Evolutionary conservation across 2,329 filamentous ascomycete species (phyloP).

Genomic region (Hymenoscyphus fraxineus): DNA sequence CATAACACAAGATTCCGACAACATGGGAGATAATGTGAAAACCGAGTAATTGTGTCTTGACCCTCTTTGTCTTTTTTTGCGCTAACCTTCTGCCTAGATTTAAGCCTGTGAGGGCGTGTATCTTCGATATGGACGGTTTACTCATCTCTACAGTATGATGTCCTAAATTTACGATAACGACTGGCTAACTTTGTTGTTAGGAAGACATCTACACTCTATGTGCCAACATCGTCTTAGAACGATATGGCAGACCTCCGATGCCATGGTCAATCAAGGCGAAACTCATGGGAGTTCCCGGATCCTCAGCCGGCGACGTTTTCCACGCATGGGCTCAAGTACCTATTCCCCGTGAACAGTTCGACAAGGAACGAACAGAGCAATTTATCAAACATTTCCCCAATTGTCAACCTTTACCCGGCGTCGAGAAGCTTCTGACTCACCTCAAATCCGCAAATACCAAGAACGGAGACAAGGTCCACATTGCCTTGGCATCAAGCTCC

Average conservation of each 20-base stretch:
- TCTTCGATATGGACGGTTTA: constrained; percentile 99
- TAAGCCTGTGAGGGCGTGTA: constrained; percentile 79
- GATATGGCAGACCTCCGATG: constrained; percentile 69
- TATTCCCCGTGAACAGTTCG: constrained; percentile 67
- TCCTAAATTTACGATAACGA: neutral
- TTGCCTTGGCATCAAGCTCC: constrained; percentile 80
- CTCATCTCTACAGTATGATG: constrained; percentile 70
- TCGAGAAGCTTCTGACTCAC: constrained; percentile 61
- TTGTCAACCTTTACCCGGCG: constrained; percentile 75
- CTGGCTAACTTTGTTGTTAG: neutral
- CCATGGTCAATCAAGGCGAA: constrained; percentile 94
- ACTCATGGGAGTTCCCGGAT: constrained; percentile 43
- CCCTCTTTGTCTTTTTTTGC: neutral
- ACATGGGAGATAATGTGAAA: neutral
- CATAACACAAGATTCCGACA: neutral
- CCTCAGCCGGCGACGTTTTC: constrained; percentile 55
- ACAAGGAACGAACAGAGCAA: constrained; percentile 53
- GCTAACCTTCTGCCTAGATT: constrained; percentile 47
- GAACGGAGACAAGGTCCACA: constrained; percentile 47
- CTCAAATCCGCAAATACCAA: constrained; percentile 39
- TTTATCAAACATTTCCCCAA: constrained; percentile 70
- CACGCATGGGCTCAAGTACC: constrained; percentile 81
- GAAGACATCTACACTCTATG: constrained; percentile 87
- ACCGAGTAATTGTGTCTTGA: neutral
- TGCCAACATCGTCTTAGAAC: constrained; percentile 75